These are phyloP conservation scores for Aureobasidium vineae DNA, from an alignment of 2,329 filamentous ascomycete genomes.

Conservation along the genomic window DNA sequence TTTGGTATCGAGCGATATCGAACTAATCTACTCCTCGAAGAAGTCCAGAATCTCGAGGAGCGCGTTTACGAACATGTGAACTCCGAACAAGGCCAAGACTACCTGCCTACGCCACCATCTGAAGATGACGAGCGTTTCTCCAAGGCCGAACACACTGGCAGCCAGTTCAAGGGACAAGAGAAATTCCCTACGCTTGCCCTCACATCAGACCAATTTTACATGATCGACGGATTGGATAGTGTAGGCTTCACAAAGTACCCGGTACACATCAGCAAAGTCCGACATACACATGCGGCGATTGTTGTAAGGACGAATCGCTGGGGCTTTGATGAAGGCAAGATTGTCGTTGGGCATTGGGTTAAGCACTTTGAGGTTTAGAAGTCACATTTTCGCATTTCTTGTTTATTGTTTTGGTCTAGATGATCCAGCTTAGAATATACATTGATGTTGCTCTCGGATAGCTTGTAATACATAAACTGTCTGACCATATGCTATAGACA, in stretches of 20 bases:
- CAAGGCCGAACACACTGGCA: neutral
- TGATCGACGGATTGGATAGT: slow-evolving; percentile 72
- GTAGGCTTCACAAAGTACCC: slow-evolving; percentile 60
- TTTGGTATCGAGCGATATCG: slow-evolving; percentile 69
- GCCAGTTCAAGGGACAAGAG: slow-evolving; percentile 27
- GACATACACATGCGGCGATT: slow-evolving; percentile 88
- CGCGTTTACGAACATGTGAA: slow-evolving; percentile 72
- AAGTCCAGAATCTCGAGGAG: slow-evolving; percentile 73
- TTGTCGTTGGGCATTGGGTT: slow-evolving; percentile 80
- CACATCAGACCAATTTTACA: slow-evolving; percentile 75
- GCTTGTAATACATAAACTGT: no score
- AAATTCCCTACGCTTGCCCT: slow-evolving; percentile 68
- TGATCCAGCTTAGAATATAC: neutral
- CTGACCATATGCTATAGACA: no score
- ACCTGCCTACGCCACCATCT: slow-evolving; percentile 55
- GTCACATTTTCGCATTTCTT: neutral
- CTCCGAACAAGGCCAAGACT: slow-evolving; percentile 62
- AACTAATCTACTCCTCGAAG: slow-evolving; percentile 70
- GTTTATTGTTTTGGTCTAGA: neutral
- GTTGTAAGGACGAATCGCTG: slow-evolving; percentile 71
- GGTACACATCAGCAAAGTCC: slow-evolving; percentile 71
- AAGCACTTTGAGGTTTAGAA: slow-evolving; percentile 64
- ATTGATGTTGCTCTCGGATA: neutral
- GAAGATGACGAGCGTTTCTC: slow-evolving; percentile 30
- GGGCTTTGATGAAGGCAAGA: slow-evolving; percentile 69